phyloP scores from a whole-genome alignment of 2,329 filamentous ascomycete genomes.

The Stachybotrys chlorohalonatus region DNA sequence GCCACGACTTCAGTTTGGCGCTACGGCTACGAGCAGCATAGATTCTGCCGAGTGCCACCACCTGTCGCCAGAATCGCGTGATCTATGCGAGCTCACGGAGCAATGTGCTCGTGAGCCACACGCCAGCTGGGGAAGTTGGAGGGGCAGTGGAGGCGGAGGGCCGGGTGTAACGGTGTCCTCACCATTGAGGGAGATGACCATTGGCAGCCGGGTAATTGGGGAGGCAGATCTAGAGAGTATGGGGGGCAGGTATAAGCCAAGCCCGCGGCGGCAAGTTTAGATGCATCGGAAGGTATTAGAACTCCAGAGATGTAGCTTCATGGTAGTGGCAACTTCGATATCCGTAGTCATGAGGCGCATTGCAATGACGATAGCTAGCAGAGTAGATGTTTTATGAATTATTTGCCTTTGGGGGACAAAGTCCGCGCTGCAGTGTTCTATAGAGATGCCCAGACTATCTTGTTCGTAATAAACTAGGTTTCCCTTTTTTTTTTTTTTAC shows the following conservation, averaged over 20 bases:
- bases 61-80: conserved; percentile 13
- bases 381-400: no score
- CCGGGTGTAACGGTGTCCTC: conserved; percentile 2
- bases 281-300: no score
- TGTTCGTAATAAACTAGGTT: no score
- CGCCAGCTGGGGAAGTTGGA: conserved; percentile 25
- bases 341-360: no score
- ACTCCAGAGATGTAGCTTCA: no score
- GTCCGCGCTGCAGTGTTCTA: no score
- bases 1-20: background rate
- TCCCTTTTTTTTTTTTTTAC: no score
- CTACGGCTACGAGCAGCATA: no score
- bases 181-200: conserved; percentile 2
- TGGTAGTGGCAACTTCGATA: no score
- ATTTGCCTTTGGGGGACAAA: no score
- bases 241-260: conserved; percentile 14
- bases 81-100: conserved; percentile 21
- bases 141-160: conserved; percentile 6
- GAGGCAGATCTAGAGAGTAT: conserved; percentile 17
- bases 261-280: background rate
- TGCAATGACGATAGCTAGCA: no score
- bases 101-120: conserved; percentile 16
- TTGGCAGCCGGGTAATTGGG: conserved; percentile 7
- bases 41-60: background rate
- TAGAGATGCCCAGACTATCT: no score